Conservation (phyloP, 2,329 filamentous ascomycete species). For the Tolypocladium paradoxum region DNA sequence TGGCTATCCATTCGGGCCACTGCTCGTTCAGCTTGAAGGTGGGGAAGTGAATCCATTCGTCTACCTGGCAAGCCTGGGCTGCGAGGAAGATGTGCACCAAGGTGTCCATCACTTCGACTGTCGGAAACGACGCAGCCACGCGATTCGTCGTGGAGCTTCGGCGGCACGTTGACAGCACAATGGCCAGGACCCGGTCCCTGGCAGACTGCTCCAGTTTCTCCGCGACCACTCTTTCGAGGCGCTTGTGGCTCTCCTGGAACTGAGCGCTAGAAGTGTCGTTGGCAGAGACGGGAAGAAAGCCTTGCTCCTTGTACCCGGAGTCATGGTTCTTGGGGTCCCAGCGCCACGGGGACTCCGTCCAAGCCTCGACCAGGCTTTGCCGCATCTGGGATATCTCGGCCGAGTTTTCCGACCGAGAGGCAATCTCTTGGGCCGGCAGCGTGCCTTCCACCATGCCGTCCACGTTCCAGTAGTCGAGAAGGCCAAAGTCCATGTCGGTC, state of each 20-base stretch:
- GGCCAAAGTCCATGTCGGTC: slow-evolving; percentile 39
- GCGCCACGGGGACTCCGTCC: slow-evolving; percentile 40
- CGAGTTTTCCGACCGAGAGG: slow-evolving; percentile 23
- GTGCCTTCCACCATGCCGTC: slow-evolving; percentile 20
- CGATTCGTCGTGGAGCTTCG: slow-evolving; percentile 35
- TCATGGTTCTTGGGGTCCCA: slow-evolving; percentile 36
- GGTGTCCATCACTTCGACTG: slow-evolving; percentile 47
- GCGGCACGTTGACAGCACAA: slow-evolving; percentile 50
- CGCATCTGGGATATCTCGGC: slow-evolving; percentile 34
- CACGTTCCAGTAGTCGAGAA: slow-evolving; percentile 38
- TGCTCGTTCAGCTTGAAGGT: slow-evolving; percentile 45
- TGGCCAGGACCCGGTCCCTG: slow-evolving; percentile 52
- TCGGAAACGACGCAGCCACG: slow-evolving; percentile 51
- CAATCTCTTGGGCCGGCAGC: slow-evolving; percentile 10
- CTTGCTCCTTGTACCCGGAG: slow-evolving; percentile 31
- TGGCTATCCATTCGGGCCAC: slow-evolving; percentile 47
- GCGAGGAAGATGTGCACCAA: slow-evolving; percentile 51
- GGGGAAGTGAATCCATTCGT: slow-evolving; percentile 50
- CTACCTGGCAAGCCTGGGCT: slow-evolving; percentile 43
- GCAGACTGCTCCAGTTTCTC: slow-evolving; percentile 34
- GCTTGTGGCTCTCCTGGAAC: slow-evolving; percentile 26
- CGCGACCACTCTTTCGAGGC: slow-evolving; percentile 27
- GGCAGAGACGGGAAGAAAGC: slow-evolving; percentile 31
- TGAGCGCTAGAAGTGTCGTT: slow-evolving; percentile 26
- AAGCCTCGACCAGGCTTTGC: slow-evolving; percentile 35